Base-by-base conservation (phyloP, 371 early-diverging fungal species). In the Capillidium heterosporum region DNA sequence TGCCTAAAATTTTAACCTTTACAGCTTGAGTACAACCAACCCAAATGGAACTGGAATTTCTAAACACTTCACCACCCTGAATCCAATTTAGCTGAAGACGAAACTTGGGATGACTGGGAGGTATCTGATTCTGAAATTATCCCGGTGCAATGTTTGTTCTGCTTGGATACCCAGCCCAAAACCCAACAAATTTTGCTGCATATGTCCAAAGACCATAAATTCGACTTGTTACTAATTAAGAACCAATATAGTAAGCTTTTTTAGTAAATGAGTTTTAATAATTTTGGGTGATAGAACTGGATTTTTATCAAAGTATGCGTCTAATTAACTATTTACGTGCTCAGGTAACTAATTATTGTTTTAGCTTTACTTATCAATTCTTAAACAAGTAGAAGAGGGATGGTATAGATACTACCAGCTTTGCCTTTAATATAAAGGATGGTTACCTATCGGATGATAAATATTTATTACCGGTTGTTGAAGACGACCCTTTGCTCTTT, bases 291-390 rank as follows among this genome's bases (percentile, higher is more conserved):
- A n/a, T 59, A 70, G 73, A 64, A 10, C 74, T 90, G 42, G 89
- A 89, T 60, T 87, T 89, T 64, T 90, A 90, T 71, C 80, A 84
- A 46, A 80, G 80, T 59, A 86, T 93, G 58, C 77, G 87, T 11
- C 64, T 86, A 58, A 79, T 93, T 64, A 93, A 93, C 69, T 85
- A 85, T 61, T 73, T 89, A 41, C 81, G 90, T 39, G 44, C 72
- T 48, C 61, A 73, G 55, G 74, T 76, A 40, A 55, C 60, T 57
- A 58, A 57, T n/a, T 29, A 59, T 35, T 27, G 53, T 57, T 40
- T 53, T 24, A 56, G 56, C 24, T 60, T 57, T 51, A 53, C 59
- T 60, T 59, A 59, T 1, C 23, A 0, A 61, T 61, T 53, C 39
- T 26, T 13, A 17, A 59, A 27, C 42, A 56, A 31, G 32, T 31